Evolutionary conservation across 805 yeast genomes (phyloP), one percentile per base, ranked within the genome.

Genomic region (Osmozyma mogii): DNA sequence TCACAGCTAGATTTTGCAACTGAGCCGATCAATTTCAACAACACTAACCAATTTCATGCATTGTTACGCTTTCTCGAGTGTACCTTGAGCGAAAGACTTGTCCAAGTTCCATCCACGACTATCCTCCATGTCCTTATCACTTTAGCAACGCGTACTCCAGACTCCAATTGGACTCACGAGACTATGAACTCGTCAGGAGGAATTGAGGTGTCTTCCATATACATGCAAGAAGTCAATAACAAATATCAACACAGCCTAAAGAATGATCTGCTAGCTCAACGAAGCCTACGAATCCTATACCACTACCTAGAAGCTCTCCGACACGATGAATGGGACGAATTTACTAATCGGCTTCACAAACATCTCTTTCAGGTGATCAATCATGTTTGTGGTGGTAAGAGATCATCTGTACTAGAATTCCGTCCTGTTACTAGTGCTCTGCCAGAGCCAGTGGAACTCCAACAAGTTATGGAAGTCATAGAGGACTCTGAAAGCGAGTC

Each of bases 121-220:
- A 30, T 55, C 8, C 34, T 58, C 11, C 48, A 56, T 6, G 38
- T 61, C 5, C 30, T 62, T 14, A 31, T 59, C 17, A 58, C 67
- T 2, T 31, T 61, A 17, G 53, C 57, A 1, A 40, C 57, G 0
- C 41, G 64, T 22, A 33, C 45, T 24, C 49, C 56, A 8, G 38
- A 31, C 3, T 38, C 45, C 17, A 53, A 54, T 31, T 54, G 52
- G 49, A 44, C 53, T 9, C 37, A 38, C 13, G 38, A 37, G n/a
- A 13, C 41, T 12, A 29, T 41, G 9, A 28, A 28, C 10, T 32
- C 44, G n/a, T n/a, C n/a, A 22, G 54, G 41, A 7, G 50, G 49
- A 2, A 33, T 54, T 11, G 37, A 34, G 2, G 40, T 51, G 6
- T 30, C 47, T 5, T 36, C 43, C 5, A 51, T 45, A 22, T 48